Conservation (phyloP, 192 early-diverging fungal species). For the Geranomyces variabilis region DNA sequence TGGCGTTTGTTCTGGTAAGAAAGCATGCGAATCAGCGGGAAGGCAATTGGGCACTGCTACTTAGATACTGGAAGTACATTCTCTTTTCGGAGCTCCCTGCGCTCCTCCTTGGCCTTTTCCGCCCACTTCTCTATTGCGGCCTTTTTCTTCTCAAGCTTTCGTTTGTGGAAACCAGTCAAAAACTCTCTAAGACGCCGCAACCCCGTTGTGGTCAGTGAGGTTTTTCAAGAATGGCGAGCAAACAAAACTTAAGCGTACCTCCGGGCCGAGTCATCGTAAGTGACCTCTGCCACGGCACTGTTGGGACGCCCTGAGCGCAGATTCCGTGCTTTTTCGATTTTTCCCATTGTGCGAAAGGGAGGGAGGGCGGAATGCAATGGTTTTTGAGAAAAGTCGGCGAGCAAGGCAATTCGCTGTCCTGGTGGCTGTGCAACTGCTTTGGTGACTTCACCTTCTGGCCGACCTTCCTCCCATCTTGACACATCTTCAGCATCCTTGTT, state of each 20-base stretch:
- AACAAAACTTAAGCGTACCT: background rate
- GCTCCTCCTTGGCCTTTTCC: constrained; percentile 31
- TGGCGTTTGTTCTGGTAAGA: constrained; percentile 29
- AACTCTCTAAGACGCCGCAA: constrained; percentile 37
- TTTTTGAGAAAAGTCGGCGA: too few relatives aligned
- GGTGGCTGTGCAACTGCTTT: too few relatives aligned
- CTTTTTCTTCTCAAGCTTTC: constrained; percentile 49
- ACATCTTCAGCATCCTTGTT: too few relatives aligned
- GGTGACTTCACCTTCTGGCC: too few relatives aligned
- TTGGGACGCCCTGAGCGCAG: background rate
- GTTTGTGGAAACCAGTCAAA: constrained; percentile 56
- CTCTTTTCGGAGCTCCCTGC: constrained; percentile 40
- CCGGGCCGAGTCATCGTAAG: constrained; percentile 28
- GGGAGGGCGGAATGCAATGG: background rate
- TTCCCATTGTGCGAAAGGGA: background rate
- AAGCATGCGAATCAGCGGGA: too few relatives aligned
- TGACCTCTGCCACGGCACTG: constrained; percentile 13
- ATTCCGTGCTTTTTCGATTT: background rate
- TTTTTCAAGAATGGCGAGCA: background rate
- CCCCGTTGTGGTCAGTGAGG: background rate
- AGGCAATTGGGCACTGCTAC: too few relatives aligned
- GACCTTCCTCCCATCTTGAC: too few relatives aligned
- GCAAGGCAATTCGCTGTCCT: too few relatives aligned
- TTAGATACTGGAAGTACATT: constrained; percentile 20
- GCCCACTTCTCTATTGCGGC: constrained; percentile 32